Evolutionary conservation across 2,329 filamentous ascomycete genomes (phyloP).

Genomic region (Chaetomium olivaceum): DNA sequence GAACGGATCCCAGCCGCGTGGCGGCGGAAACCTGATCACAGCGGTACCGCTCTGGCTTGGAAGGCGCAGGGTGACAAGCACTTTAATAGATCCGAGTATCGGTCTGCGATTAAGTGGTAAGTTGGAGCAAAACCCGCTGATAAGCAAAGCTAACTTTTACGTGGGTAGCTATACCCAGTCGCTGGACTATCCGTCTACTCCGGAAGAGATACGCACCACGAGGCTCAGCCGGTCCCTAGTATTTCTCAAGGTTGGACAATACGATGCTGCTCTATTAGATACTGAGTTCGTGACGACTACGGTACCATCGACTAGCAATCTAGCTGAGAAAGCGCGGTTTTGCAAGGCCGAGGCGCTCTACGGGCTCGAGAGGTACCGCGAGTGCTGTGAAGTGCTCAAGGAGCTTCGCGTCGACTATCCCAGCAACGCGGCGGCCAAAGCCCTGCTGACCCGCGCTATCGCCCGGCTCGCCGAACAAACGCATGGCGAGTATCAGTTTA

Average conservation of each 20-base stretch:
- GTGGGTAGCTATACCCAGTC: slow-evolving; percentile 20
- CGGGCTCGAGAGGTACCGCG: slow-evolving; percentile 41
- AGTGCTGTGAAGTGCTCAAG: slow-evolving; percentile 41
- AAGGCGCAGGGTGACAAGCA: slow-evolving; percentile 40
- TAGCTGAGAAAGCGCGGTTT: slow-evolving; percentile 47
- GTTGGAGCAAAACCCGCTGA: neutral
- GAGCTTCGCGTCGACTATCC: slow-evolving; percentile 39
- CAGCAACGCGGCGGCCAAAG: slow-evolving; percentile 37
- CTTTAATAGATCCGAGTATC: slow-evolving; percentile 40
- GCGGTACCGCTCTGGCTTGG: slow-evolving; percentile 23
- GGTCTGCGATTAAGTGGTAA: slow-evolving; percentile 37
- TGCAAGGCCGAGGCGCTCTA: slow-evolving; percentile 50
- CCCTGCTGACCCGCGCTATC: slow-evolving; percentile 37
- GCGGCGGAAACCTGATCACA: slow-evolving; percentile 36
- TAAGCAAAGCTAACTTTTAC: neutral
- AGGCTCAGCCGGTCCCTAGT: slow-evolving; percentile 41
- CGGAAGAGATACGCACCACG: slow-evolving; percentile 40
- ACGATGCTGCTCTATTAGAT: slow-evolving; percentile 38
- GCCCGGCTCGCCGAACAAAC: slow-evolving; percentile 43
- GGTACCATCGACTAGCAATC: neutral
- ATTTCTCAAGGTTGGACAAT: slow-evolving; percentile 37
- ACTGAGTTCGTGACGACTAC: slow-evolving; percentile 26
- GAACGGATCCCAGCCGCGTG: slow-evolving; percentile 40
- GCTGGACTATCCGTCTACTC: slow-evolving; percentile 34
- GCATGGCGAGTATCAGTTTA: slow-evolving; percentile 44